A percentile compares a stretch with the other conserved stretches of the same genome.
These are phyloP conservation scores for Allantophomopsis cytisporea DNA, from an alignment of 2,329 filamentous ascomycete species.

Conservation along the genomic window DNA sequence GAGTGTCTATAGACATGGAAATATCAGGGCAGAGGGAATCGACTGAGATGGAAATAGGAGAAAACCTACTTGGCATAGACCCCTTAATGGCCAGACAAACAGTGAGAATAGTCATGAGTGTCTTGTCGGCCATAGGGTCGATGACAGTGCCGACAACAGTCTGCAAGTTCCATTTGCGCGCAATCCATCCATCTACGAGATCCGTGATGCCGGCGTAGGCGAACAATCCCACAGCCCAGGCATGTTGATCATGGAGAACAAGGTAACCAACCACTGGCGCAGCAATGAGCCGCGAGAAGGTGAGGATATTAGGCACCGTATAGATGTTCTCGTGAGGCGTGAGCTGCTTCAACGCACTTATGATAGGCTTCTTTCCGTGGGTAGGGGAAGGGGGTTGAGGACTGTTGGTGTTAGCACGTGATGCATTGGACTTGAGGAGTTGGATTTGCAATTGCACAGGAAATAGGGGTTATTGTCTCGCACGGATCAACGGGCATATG, in stretches of 20 bases:
- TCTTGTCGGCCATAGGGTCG: constrained; percentile 94
- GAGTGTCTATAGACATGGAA: too few species aligned
- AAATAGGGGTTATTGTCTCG: too few species aligned
- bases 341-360: constrained; percentile 14
- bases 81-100: constrained; percentile 76
- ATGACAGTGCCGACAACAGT: constrained; percentile 93
- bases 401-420: too few species aligned
- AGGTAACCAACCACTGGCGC: constrained; percentile 82
- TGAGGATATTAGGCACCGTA: constrained; percentile 89
- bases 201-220: constrained; percentile 87
- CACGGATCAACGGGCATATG: too few species aligned
- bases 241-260: constrained; percentile 70
- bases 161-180: constrained; percentile 72
- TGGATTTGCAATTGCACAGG: too few species aligned
- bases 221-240: constrained; percentile 72
- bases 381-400: background rate
- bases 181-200: constrained; percentile 87
- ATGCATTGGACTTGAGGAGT: too few species aligned
- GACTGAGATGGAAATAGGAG: background rate
- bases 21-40: too few species aligned
- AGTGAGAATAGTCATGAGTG: constrained; percentile 85
- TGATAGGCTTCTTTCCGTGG: constrained; percentile 8
- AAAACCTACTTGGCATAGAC: constrained; percentile 55
- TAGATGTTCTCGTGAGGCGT: constrained; percentile 78
- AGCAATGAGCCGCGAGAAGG: constrained; percentile 69